phyloP scores from a whole-genome alignment of 148 eudicot species.

The Chenopodium formosanum region DNA sequence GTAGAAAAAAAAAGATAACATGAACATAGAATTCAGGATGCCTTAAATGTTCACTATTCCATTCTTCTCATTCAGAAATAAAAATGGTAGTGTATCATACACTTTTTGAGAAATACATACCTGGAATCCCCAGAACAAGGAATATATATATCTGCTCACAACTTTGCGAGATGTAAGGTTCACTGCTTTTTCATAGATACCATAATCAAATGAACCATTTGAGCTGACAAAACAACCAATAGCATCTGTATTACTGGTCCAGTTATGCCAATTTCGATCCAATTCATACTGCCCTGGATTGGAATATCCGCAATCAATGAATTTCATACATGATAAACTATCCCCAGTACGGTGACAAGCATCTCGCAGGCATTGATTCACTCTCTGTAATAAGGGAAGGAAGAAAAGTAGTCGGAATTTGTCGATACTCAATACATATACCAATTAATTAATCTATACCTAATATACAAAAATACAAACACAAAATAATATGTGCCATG shows the following conservation, averaged over 20 bases:
- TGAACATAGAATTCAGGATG: neutral
- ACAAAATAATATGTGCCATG: too few relatives aligned
- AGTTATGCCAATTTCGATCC: constrained; percentile 35
- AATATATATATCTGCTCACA: constrained; percentile 58
- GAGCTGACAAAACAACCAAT: constrained; percentile 31
- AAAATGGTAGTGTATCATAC: neutral
- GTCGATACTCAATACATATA: too few relatives aligned
- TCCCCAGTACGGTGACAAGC: constrained; percentile 43
- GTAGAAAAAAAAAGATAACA: neutral
- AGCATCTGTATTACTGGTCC: constrained; percentile 43
- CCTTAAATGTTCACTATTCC: neutral
- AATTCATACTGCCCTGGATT: neutral
- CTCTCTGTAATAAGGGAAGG: constrained; percentile 46
- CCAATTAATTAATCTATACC: too few relatives aligned
- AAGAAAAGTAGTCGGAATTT: neutral
- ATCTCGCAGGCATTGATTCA: constrained; percentile 73
- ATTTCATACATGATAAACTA: constrained; percentile 25
- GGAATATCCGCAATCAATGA: constrained; percentile 64
- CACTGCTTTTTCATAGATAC: constrained; percentile 63
- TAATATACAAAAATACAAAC: too few relatives aligned
- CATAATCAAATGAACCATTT: constrained; percentile 46
- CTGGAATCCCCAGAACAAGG: constrained; percentile 92
- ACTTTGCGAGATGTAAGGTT: constrained; percentile 37
- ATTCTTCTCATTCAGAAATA: neutral
- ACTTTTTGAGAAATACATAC: constrained; percentile 27